Percentiles rank a stretch among this genome's conserved stretches.
Evolutionary conservation across 495 filamentous ascomycete species (phyloP).

Genomic region (Penicillium paxilli): DNA sequence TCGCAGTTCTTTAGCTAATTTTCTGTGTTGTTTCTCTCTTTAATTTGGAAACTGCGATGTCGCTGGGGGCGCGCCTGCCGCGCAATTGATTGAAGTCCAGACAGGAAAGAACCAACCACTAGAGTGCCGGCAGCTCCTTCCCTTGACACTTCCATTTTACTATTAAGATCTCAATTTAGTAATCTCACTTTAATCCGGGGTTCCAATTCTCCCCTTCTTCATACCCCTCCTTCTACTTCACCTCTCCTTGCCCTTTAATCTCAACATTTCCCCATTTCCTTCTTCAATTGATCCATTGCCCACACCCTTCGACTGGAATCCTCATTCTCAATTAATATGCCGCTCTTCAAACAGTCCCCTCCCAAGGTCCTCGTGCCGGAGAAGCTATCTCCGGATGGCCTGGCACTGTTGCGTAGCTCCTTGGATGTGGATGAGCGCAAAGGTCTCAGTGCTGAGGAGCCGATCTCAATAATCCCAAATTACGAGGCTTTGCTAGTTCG

Average conservation of each 20-base stretch:
- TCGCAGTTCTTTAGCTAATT: background rate
- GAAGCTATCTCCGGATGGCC: slow-evolving; percentile 71
- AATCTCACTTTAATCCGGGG: too few relatives aligned
- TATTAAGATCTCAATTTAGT: too few relatives aligned
- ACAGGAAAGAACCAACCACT: too few relatives aligned
- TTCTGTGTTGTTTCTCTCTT: too few relatives aligned
- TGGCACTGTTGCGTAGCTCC: slow-evolving; percentile 55
- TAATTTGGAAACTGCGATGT: slow-evolving; percentile 1
- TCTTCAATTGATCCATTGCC: background rate
- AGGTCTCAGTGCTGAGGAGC: slow-evolving; percentile 53
- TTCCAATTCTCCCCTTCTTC: background rate
- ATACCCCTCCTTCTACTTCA: background rate
- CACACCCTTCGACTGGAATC: background rate
- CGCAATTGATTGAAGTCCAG: background rate
- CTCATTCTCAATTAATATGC: slow-evolving; percentile 9
- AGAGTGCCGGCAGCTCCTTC: too few relatives aligned
- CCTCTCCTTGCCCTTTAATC: too few relatives aligned
- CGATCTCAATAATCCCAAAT: slow-evolving; percentile 56
- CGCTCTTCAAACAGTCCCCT: slow-evolving; percentile 17
- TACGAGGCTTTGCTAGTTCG: slow-evolving; percentile 72
- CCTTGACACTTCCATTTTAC: too few relatives aligned
- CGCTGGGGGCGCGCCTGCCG: slow-evolving; percentile 19
- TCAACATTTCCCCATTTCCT: too few relatives aligned
- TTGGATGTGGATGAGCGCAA: slow-evolving; percentile 62
- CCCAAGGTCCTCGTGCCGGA: slow-evolving; percentile 69